Evolutionary conservation across 768 basidiomycete species (phyloP).

Genomic region (Mycena vitilis): DNA sequence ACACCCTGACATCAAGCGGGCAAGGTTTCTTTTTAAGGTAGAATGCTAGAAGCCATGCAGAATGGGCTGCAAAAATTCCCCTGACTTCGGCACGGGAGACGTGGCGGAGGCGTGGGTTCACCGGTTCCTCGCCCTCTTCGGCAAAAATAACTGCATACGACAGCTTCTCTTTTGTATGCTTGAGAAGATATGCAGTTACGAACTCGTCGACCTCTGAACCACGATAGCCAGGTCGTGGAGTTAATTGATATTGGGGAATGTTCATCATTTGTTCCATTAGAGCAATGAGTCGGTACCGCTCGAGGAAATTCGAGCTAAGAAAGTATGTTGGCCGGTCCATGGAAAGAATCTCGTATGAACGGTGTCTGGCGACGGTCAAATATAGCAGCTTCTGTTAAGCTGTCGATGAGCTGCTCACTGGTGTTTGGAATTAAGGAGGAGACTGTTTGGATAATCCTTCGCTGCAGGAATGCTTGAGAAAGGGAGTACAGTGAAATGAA

Average conservation of each 20-base stretch:
- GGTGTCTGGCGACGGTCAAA: constrained; percentile 43
- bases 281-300: constrained; percentile 60
- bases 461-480: neutral
- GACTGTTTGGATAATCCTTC: constrained; percentile 15
- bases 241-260: constrained; percentile 46
- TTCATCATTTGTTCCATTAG: constrained; percentile 59
- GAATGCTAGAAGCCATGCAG: constrained; percentile 69
- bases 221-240: constrained; percentile 27
- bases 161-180: constrained; percentile 7
- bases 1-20: constrained; percentile 57
- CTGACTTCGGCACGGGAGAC: constrained; percentile 64
- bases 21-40: constrained; percentile 45
- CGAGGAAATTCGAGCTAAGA: constrained; percentile 61
- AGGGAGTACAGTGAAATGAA: constrained; percentile 17
- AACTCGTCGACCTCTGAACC: constrained; percentile 64
- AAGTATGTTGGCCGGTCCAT: constrained; percentile 58
- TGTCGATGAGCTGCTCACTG: constrained; percentile 1
- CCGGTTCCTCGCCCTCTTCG: constrained; percentile 41
- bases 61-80: constrained; percentile 64
- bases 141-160: constrained; percentile 46
- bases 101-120: constrained; percentile 55
- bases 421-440: constrained; percentile 24
- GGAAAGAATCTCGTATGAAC: constrained; percentile 57
- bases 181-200: constrained; percentile 53
- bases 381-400: too few relatives aligned